Evolutionary conservation across 2,329 filamentous ascomycete species (phyloP), one percentile per base, ranked within the genome.

Genomic region (Parastagonospora avenae): DNA sequence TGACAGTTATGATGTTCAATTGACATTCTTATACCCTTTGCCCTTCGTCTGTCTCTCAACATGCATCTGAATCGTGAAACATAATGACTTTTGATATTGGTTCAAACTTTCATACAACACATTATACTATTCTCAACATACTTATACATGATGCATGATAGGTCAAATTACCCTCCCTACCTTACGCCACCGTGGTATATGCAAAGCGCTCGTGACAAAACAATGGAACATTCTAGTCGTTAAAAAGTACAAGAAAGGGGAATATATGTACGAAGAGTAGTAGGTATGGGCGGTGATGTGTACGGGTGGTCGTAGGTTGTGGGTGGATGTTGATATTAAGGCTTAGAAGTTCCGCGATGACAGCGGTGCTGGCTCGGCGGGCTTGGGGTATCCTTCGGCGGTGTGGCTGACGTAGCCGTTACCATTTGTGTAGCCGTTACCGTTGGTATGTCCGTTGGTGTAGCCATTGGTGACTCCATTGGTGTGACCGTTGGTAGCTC

Each of bases 1-100:
- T 67, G 67, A 53, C 65, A 24, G 19, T 67, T 64, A 72, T 69
- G 67, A 67, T 40, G 16, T 68, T 68, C 52, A 56, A 67, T 69
- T 68, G 60, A 64, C 56, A 64, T 66, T 62, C 48, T 63, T 64
- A 64, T 59, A 61, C 57, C 54, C 62, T 57, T 49, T 47, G 35
- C 19, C 15, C 30, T 14, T 37, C 16, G 28, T 12, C 32, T n/a
- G 33, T 12, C 2, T 19, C 24, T 8, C 12, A n/a, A 5, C 8
- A n/a, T n/a, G 15, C 32, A 11, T 12, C 35, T 24, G 19, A 24
- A 24, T 5, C 3, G 19, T 24, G 19, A 24, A 3, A 24, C 5
- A 24, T 5, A 24, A 24, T 24, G 19, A 24, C 19, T 24, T 24
- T 24, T 24, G 19, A 12, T 6, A 12, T 9, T 27, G 27, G 4